phyloP scores from a whole-genome alignment of 1,284 basidiomycete genomes.

The Paramarasmius palmivorus region DNA sequence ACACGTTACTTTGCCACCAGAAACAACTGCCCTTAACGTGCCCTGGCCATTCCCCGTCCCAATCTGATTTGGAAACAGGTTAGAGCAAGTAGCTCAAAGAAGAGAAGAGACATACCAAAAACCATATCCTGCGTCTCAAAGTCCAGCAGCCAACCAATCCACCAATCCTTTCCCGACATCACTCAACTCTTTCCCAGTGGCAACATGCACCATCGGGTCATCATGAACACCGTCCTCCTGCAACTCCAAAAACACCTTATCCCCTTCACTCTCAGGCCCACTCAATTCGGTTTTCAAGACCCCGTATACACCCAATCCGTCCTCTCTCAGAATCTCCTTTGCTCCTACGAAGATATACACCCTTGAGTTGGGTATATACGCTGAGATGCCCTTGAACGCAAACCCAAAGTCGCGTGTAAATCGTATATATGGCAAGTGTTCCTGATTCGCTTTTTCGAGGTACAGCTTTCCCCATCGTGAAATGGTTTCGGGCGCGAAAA shows the following conservation, averaged over 20 bases:
- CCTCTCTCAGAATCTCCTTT: slow-evolving; percentile 17
- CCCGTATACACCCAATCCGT: slow-evolving; percentile 10
- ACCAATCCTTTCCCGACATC: slow-evolving; percentile 21
- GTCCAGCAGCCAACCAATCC: slow-evolving; percentile 25
- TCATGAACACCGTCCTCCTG: slow-evolving; percentile 33
- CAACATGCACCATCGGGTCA: slow-evolving; percentile 27
- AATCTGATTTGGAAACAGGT: too few relatives aligned
- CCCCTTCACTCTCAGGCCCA: slow-evolving; percentile 17
- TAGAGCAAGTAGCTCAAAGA: too few relatives aligned
- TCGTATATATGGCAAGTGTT: slow-evolving; percentile 7
- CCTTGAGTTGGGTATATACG: slow-evolving; percentile 6
- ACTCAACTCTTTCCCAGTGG: slow-evolving; percentile 19
- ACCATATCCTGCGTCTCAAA: too few relatives aligned
- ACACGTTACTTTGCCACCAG: too few relatives aligned
- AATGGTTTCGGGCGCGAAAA: not conserved
- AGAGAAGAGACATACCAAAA: too few relatives aligned
- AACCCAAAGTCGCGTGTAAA: not conserved
- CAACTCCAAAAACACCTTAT: slow-evolving; percentile 23
- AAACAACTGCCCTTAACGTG: too few relatives aligned
- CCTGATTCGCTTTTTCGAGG: slow-evolving; percentile 15
- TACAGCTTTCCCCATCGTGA: not conserved
- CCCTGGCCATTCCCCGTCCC: too few relatives aligned
- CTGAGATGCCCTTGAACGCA: slow-evolving; percentile 12
- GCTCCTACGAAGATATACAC: slow-evolving; percentile 11
- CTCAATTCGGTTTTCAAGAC: not conserved